These are phyloP conservation scores for Mimosa pudica DNA, from an alignment of 306 rosid species.

Conservation along the genomic window DNA sequence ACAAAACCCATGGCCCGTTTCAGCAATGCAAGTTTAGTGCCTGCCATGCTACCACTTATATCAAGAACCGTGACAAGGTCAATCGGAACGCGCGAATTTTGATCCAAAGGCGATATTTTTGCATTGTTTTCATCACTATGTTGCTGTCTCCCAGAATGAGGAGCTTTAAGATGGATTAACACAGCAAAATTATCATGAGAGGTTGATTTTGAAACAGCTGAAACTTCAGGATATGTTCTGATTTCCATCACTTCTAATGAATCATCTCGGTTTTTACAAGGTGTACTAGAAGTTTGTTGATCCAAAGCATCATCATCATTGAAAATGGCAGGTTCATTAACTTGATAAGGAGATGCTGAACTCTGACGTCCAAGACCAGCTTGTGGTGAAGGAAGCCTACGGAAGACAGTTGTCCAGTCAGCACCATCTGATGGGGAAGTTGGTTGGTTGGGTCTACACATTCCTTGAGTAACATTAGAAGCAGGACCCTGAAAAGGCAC, in stretches of 20 bases:
- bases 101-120: constrained; percentile 32
- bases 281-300: constrained; percentile 42
- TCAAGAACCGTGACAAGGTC: constrained; percentile 96
- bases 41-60: constrained; percentile 47
- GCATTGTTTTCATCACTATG: constrained; percentile 34
- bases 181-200: constrained; percentile 67
- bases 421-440: constrained; percentile 47
- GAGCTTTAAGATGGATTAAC: constrained; percentile 83
- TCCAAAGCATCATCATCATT: constrained; percentile 83
- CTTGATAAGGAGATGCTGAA: constrained; percentile 41
- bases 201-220: constrained; percentile 65
- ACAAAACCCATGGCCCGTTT: constrained; percentile 5
- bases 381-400: constrained; percentile 58
- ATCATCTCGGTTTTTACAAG: constrained; percentile 35
- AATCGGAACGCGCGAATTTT: constrained; percentile 65
- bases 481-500: constrained; percentile 69
- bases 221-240: constrained; percentile 74
- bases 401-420: constrained; percentile 52
- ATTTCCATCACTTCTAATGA: constrained; percentile 52
- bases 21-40: background rate
- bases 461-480: constrained; percentile 51
- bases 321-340: constrained; percentile 65
- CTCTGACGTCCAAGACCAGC: constrained; percentile 40
- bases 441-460: constrained; percentile 48
- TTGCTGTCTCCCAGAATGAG: constrained; percentile 45